Evolutionary conservation across 2,329 filamentous ascomycete genomes (phyloP).

Genomic region (Calonectria multiphialidica): DNA sequence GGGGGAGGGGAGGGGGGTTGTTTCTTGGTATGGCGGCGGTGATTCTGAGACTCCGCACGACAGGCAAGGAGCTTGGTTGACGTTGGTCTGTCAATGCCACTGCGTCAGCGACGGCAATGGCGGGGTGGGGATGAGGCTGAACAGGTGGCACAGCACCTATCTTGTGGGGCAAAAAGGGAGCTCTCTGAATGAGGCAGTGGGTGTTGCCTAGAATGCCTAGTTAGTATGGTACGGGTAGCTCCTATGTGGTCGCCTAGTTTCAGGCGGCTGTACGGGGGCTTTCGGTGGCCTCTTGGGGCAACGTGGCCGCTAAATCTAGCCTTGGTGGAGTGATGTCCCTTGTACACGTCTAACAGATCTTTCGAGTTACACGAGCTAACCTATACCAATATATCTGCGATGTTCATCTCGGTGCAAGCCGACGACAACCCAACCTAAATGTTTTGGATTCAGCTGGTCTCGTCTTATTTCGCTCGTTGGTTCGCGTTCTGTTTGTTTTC

Average conservation of each 20-base stretch:
- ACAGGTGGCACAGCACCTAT: constrained; percentile 31
- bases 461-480: not conserved
- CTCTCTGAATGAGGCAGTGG: not conserved
- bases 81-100: constrained; percentile 34
- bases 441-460: not conserved
- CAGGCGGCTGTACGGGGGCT: not conserved
- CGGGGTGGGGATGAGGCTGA: constrained; percentile 46
- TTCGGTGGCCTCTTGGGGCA: not conserved
- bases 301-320: not conserved
- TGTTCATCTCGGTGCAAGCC: not conserved
- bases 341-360: not conserved
- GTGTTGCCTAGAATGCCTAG: not conserved
- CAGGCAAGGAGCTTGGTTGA: constrained; percentile 22
- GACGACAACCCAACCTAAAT: not conserved
- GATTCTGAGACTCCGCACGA: constrained; percentile 5
- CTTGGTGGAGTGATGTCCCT: not conserved
- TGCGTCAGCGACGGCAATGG: constrained; percentile 47
- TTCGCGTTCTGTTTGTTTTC: not conserved
- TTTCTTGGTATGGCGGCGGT: constrained; percentile 19
- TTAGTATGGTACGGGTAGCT: not conserved
- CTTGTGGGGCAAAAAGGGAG: constrained; percentile 25
- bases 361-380: not conserved
- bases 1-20: too few relatives aligned
- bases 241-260: not conserved
- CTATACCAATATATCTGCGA: not conserved